Evolutionary conservation across 164 flowering plant genomes (phyloP), one percentile per base, ranked within the genome.

Genomic region (Piper longum): DNA sequence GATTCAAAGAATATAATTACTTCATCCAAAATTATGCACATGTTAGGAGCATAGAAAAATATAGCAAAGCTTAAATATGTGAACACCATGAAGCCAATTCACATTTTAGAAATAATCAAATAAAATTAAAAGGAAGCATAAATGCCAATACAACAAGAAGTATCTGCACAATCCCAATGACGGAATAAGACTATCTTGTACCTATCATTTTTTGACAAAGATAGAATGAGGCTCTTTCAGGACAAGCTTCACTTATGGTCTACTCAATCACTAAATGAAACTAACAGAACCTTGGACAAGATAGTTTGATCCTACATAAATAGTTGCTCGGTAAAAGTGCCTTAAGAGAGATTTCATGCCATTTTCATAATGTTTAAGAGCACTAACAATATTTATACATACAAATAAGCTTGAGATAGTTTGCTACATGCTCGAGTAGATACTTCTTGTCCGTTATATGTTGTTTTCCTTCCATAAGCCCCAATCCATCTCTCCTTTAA

Each of bases 401-500:
- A 95, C 98, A 95, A 58, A 75, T 95, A 95, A 44, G 99, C 89
- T 63, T 86, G 83, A 56, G 98, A 80, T 42, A 95, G 77, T 44
- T 80, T 74, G 26, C 77, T 57, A 79, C 99, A 95, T 57, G 66
- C 43, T 56, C 99, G 91, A 13, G 96, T 87, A 5, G 89, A 82
- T 55, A 85, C 75, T 71, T 83, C 93, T 66, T 83, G 69, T 54
- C 97, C 97, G 70, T 95, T 95, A 64, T 85, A 60, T 70, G 85
- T 85, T 68, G 96, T 95, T 72, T 64, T 79, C 70, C 80, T 83
- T 72, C 99, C 99, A 57, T 64, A 76, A 39, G 86, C 70, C 54
- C 99, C 98, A 64, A 89, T 74, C 99, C 99, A 95, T 74, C 99
- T 84, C 68, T 95, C 99, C 73, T 74, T 80, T 59, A 95, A 75